Conservation (phyloP, 2,329 filamentous ascomycete genomes). For the Xylaria sp. region DNA sequence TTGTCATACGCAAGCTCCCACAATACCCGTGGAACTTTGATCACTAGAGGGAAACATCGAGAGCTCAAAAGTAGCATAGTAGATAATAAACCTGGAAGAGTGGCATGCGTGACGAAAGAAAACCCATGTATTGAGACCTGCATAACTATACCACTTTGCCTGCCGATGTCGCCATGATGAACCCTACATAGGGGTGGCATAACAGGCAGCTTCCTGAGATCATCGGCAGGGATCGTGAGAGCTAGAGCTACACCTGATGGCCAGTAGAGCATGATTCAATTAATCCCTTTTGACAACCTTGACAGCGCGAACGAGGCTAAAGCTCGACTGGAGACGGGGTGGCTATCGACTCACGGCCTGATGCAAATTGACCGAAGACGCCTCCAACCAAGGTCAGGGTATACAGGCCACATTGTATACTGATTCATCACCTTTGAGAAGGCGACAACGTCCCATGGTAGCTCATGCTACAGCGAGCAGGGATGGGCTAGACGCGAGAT, state of each 20-base stretch:
- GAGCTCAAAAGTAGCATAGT: not conserved
- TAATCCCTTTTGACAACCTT: not conserved
- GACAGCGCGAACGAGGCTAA: not conserved
- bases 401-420: not conserved
- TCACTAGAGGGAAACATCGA: not conserved
- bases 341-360: constrained; percentile 11
- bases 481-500: constrained; percentile 13
- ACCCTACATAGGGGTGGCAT: constrained; percentile 3
- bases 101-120: not conserved
- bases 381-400: not conserved
- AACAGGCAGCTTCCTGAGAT: not conserved
- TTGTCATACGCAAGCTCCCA: not conserved
- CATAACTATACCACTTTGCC: constrained; percentile 8
- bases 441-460: constrained; percentile 15
- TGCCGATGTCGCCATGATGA: not conserved
- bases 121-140: constrained; percentile 5
- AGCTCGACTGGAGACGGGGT: not conserved
- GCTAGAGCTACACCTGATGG: constrained; percentile 4
- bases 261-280: constrained; percentile 13
- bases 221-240: not conserved
- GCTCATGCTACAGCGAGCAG: constrained; percentile 12
- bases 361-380: constrained; percentile 1
- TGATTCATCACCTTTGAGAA: constrained; percentile 2
- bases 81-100: not conserved
- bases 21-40: not conserved